Evolutionary conservation across 768 basidiomycete genomes (phyloP), one percentile per base, ranked within the genome.

Genomic region (Podaxis carcinomalis): DNA sequence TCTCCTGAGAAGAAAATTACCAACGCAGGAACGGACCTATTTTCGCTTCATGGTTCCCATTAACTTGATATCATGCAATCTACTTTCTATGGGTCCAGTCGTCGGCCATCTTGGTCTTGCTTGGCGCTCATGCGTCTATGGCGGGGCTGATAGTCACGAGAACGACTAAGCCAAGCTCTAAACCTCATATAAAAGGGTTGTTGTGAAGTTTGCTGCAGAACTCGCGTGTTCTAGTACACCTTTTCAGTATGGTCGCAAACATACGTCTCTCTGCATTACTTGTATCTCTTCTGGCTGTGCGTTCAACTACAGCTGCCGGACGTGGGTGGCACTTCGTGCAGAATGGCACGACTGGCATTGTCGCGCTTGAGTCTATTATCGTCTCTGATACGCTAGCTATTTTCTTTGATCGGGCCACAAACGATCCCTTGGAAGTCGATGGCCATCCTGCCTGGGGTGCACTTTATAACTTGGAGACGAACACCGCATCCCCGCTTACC

Each of bases 371-470:
- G 61, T 65, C 68, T 9, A 70, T 72, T 50, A 64, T 72, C 23
- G 69, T 72, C 23, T 69, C 71, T n/a, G 69, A 70, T 21, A 70
- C 66, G 6, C 66, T 72, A 3, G 71, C 71, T 7, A 67, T 72
- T 25, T 68, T 72, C 59, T 69, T 72, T 50, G 71, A 72, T 49
- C 56, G 68, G 47, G 71, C 71, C 4, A 69, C 63, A 9, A 70
- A 80, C 59, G 79, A 81, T 47, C 75, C 78, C 13, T 66, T 80
- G 1, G 70, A 65, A 19, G 68, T 80, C 57, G 71, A 78, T 54
- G 75, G 74, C 1, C 78, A 79, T 61, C 68, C 76, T 16, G 80
- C 80, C 6, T 80, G 80, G 80, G 77, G 75, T 28, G 78, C 76
- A 5, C 68, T 81, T 14, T 75, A 78, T 66, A 72, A 80, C 57